Evolutionary conservation across 148 eudicot genomes (phyloP), one percentile per base, ranked within the genome.

Genomic region (Vaccinium corymbosum): DNA sequence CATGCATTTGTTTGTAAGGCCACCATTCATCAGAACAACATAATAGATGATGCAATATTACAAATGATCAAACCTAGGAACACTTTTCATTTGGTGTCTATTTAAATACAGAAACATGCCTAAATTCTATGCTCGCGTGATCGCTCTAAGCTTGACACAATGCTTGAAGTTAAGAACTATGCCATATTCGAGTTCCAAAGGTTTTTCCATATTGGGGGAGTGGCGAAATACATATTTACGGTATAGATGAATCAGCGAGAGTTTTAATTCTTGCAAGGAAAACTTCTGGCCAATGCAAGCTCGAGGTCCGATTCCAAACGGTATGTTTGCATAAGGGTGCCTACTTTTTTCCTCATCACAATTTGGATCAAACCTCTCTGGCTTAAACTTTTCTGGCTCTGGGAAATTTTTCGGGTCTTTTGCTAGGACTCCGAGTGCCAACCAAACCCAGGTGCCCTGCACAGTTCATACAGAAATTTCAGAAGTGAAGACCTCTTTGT

Each of bases 371-470:
- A 94, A 96, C 83, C 98, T 92, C 90, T 94, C 98, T 0, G 98
- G 98, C 86, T 64, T 93, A 77, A 96, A 96, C 87, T 91, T 92
- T 38, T 96, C 92, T 46, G 98, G 94, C 15, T 95, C 93, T 0
- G 98, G 95, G 79, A 94, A 95, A 85, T 94, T 91, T 83, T 90
- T 91, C 0, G 98, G 95, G 82, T 95, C 97, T 78, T 94, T 93
- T 7, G 98, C 95, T 42, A 95, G 91, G 73, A 95, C 98, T 82
- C 98, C 98, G 10, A 89, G 93, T 70, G 98, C 98, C 62, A 95
- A 49, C 98, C 98, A 95, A 6, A 94, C 93, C 98, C 98, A 95
- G 86, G 98, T 93, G 7, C 98, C 98, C 98, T 95, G 88, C 73
- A 70, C 46, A 74, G 38, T 66, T 81, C 78, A 76, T 75, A 38